phyloP scores from a whole-genome alignment of 2,329 filamentous ascomycete species.

The Pseudocercospora fijiensis region DNA sequence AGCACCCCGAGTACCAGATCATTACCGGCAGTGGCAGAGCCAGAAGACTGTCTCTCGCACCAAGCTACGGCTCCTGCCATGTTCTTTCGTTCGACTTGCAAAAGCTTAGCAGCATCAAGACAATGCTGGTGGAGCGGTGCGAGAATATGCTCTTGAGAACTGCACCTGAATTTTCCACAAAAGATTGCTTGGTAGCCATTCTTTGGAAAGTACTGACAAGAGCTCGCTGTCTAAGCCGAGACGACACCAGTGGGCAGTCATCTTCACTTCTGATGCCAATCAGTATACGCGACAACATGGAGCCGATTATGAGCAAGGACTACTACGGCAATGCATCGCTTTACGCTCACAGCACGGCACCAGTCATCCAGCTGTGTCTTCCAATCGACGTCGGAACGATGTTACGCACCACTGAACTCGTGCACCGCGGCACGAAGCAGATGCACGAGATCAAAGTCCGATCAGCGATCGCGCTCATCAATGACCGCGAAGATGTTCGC shows the following conservation, averaged over 20 bases:
- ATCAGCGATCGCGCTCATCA: constrained; percentile 24
- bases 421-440: constrained; percentile 6
- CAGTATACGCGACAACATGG: constrained; percentile 20
- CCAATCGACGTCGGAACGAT: constrained; percentile 23
- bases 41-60: background rate
- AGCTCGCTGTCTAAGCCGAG: constrained; percentile 14
- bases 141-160: constrained; percentile 4
- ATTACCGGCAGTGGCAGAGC: background rate
- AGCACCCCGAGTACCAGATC: constrained; percentile 13
- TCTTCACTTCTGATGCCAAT: constrained; percentile 14
- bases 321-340: constrained; percentile 22
- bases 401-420: constrained; percentile 2
- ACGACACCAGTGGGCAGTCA: background rate
- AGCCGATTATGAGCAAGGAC: constrained; percentile 11
- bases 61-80: constrained; percentile 11
- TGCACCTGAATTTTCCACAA: constrained; percentile 9
- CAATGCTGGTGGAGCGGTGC: constrained; percentile 23
- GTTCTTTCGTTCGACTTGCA: constrained; percentile 24
- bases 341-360: constrained; percentile 10
- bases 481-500: constrained; percentile 14
- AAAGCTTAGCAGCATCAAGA: constrained; percentile 14
- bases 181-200: constrained; percentile 25
- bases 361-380: constrained; percentile 12
- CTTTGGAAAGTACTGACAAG: constrained; percentile 27
- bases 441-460: constrained; percentile 19